phyloP scores from a whole-genome alignment of 202 grass and related monocot species.

The Hordeum pubiflorum region DNA sequence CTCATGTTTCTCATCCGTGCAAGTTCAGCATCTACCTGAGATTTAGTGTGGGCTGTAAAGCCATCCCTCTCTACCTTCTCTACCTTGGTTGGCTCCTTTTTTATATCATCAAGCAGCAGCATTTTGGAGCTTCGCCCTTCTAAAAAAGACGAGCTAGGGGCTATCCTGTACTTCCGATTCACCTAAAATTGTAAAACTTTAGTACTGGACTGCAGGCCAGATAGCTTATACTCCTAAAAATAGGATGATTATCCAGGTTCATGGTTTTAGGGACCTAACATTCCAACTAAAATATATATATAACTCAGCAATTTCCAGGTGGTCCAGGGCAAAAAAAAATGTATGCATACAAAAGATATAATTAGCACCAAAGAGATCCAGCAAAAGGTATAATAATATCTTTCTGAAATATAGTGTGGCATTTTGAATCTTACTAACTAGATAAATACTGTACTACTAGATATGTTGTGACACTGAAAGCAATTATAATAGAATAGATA shows the following conservation, averaged over 20 bases:
- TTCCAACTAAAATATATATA: not conserved
- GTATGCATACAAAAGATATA: not conserved
- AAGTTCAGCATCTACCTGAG: slow-evolving; percentile 73
- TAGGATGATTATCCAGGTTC: not conserved
- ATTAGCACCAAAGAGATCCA: not conserved
- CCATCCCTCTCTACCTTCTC: slow-evolving; percentile 43
- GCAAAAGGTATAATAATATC: not conserved
- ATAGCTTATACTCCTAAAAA: not conserved
- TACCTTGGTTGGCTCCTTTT: slow-evolving; percentile 39
- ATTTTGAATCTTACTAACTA: not conserved
- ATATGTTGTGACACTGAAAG: not conserved
- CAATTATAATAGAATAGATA: not conserved
- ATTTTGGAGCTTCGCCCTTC: slow-evolving; percentile 58
- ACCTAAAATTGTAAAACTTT: slow-evolving; percentile 44
- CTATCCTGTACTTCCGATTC: slow-evolving; percentile 85
- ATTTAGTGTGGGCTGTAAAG: slow-evolving; percentile 46
- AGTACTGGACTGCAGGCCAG: not conserved
- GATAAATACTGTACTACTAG: not conserved
- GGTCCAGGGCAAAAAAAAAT: not conserved
- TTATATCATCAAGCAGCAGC: slow-evolving; percentile 48
- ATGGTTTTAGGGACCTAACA: not conserved
- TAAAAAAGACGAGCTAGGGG: slow-evolving; percentile 45
- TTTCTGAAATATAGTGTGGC: not conserved
- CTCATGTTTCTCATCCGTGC: slow-evolving; percentile 69
- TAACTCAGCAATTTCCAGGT: not conserved